Base-by-base conservation (phyloP, 2,329 filamentous ascomycete genomes). In the Cladosporium sp. region DNA sequence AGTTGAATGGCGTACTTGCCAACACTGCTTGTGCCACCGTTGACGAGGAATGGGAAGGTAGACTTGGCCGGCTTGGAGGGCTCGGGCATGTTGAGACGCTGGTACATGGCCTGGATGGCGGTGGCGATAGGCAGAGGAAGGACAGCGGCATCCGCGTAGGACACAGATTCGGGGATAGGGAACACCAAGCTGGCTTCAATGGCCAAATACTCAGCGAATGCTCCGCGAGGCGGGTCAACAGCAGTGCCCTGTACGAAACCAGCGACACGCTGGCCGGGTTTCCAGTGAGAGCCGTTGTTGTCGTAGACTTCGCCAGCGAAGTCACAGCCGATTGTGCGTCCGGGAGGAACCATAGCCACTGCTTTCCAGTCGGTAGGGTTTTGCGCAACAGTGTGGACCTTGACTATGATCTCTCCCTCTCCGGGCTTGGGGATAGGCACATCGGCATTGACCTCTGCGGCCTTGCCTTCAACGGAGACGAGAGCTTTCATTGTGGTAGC, bases 71-170 rank as follows among this genome's bases (percentile, higher is more conserved):
- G 54, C 67, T 73, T 40, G 61, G 72, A 81, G 12, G 61, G 68
- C 15, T 70, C 66, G 0, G 79, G 79, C 42, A 87, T 68, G 0
- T 69, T 73, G 12, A 87, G 71, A 39, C 69, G 67, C 59, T 71
- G 68, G 66, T 71, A 76, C n/a, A 77, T 69, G 37, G 66, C 70
- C 25, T 64, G 62, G 15, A 73, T 64, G n/a, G 74, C 73, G 1
- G 74, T 76, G 8, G 71, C 72, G 52, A 76, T 68, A n/a, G 70
- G 70, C 20, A 75, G 67, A 3, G 74, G 74, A 1, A 77, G 67
- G n/a, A 76, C 73, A 22, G 66, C 62, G 24, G 69, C 74, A 8
- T 69, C 58, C 10, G 64, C 66, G 62, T 68, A 76, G 45, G 69
- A 63, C 20, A 74, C 56, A 5, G 62, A 66, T 28, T 66, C 60